Base-by-base conservation (phyloP, 495 filamentous ascomycete genomes). In the Niebla homalea region DNA sequence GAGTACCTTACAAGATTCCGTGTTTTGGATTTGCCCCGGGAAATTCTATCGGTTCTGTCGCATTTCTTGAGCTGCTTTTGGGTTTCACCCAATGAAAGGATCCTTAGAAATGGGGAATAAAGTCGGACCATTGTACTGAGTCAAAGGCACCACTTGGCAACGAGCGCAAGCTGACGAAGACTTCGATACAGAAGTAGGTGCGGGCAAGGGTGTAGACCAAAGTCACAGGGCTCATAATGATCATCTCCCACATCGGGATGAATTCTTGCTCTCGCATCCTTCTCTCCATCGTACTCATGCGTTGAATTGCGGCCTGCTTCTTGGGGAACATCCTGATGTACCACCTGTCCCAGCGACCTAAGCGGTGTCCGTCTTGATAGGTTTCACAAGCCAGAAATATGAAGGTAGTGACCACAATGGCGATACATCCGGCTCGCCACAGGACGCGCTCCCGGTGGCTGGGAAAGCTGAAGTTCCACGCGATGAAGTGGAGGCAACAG, bases 391-490 rank as follows among this genome's bases (percentile, higher is more conserved):
- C 49, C 46, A 60, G 43, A 14, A 60, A 60, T 4, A 58, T 53
- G 43, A 60, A 53, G 5, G 57, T 52, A 32, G 50, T 55, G n/a
- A 36, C 51, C 21, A 57, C 52, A 22, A 63, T 59, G 29, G 53
- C 44, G 49, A 63, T 49, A 18, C 53, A 59, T 19, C 47, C 51
- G 37, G 53, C 56, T 25, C 65, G 53, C 70, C 67, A 70, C 14
- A 67, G 51, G 8, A 57, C 22, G 37, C 52, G 50, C 45, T 71
- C 69, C 0, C 51, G 50, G 15, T 19, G 29, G 1, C 64, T 67
- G 18, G 69, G 69, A 43, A 72, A 71, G 32, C 62, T 48, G 48
- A 66, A 68, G 35, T 67, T 65, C 67, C 70, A 71, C 8, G 59
- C 69, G 14, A 61, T 57, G 20, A 66, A 57, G 44, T 70, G 64